These are phyloP conservation scores for Ogataea nonfermentans DNA, from an alignment of 805 yeast species.

Conservation along the genomic window DNA sequence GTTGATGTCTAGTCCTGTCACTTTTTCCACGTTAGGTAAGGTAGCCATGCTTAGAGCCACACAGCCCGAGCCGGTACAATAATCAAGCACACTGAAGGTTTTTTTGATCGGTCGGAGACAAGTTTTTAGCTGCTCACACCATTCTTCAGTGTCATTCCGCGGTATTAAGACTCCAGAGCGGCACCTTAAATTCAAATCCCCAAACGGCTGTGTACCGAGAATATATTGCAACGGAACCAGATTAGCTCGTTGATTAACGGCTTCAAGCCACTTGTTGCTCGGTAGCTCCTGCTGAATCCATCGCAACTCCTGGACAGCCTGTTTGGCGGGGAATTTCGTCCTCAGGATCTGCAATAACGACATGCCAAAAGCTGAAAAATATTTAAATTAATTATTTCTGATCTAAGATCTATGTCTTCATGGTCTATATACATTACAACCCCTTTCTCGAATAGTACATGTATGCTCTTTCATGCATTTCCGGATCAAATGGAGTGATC, in stretches of 20 bases:
- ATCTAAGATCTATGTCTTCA: constrained; percentile 13
- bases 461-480: constrained; percentile 88
- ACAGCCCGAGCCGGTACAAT: constrained; percentile 91
- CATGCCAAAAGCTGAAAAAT: constrained; percentile 1
- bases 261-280: constrained; percentile 42
- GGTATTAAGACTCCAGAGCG: constrained; percentile 75
- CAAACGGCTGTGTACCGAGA: constrained; percentile 86
- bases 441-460: constrained; percentile 88
- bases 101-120: constrained; percentile 8
- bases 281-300: constrained; percentile 69
- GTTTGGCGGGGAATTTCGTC: constrained; percentile 21
- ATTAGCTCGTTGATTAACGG: constrained; percentile 51
- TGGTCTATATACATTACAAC: constrained; percentile 23
- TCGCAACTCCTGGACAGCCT: constrained; percentile 54
- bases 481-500: constrained; percentile 80
- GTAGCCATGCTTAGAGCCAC: constrained; percentile 55
- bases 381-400: not conserved
- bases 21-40: constrained; percentile 19
- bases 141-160: constrained; percentile 93
- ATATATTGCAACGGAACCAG: constrained; percentile 81
- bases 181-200: constrained; percentile 59
- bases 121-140: constrained; percentile 52
- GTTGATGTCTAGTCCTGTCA: constrained; percentile 57
- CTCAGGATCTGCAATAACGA: constrained; percentile 14
- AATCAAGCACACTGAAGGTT: constrained; percentile 49